These are phyloP conservation scores for Phaeosphaeriaceae sp. DNA, from an alignment of 2,329 filamentous ascomycete species.

Conservation along the genomic window DNA sequence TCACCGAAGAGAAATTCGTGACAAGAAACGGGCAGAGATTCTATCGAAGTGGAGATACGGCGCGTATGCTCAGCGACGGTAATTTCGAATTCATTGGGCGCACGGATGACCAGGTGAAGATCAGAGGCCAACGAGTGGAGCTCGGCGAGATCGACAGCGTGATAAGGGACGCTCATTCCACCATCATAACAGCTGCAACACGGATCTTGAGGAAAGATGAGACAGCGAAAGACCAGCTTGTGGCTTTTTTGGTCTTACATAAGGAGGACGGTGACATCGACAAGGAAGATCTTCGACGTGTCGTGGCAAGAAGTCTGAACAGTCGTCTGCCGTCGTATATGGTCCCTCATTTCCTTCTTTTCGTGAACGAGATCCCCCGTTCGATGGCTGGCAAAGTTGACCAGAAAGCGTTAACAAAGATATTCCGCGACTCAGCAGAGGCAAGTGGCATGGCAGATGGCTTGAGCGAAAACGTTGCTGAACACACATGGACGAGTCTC, in stretches of 20 bases:
- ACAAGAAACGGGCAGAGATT: slow-evolving; percentile 38
- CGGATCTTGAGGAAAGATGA: slow-evolving; percentile 40
- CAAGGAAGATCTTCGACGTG: slow-evolving; percentile 22
- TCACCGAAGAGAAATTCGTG: slow-evolving; percentile 44
- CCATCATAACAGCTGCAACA: slow-evolving; percentile 33
- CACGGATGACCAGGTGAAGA: slow-evolving; percentile 51
- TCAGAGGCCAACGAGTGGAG: slow-evolving; percentile 48
- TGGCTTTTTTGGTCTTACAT: slow-evolving; percentile 39
- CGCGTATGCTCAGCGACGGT: slow-evolving; percentile 47
- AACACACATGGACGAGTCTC: slow-evolving; percentile 56
- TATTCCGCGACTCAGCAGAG: slow-evolving; percentile 36
- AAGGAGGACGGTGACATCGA: slow-evolving; percentile 8
- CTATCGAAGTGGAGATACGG: slow-evolving; percentile 50
- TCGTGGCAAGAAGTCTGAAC: slow-evolving; percentile 24
- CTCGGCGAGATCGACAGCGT: slow-evolving; percentile 48
- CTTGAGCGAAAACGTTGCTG: slow-evolving; percentile 1
- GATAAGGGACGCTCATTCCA: slow-evolving; percentile 30
- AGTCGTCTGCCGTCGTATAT: slow-evolving; percentile 47
- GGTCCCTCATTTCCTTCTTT: slow-evolving; percentile 47
- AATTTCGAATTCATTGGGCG: slow-evolving; percentile 52
- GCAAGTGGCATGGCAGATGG: slow-evolving; percentile 3
- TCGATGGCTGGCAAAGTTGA: slow-evolving; percentile 53
- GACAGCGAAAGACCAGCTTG: slow-evolving; percentile 43
- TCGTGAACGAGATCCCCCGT: slow-evolving; percentile 43
- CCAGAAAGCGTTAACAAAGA: slow-evolving; percentile 39